phyloP scores from a whole-genome alignment of 768 basidiomycete species.

The Psilocybe tampanensis region DNA sequence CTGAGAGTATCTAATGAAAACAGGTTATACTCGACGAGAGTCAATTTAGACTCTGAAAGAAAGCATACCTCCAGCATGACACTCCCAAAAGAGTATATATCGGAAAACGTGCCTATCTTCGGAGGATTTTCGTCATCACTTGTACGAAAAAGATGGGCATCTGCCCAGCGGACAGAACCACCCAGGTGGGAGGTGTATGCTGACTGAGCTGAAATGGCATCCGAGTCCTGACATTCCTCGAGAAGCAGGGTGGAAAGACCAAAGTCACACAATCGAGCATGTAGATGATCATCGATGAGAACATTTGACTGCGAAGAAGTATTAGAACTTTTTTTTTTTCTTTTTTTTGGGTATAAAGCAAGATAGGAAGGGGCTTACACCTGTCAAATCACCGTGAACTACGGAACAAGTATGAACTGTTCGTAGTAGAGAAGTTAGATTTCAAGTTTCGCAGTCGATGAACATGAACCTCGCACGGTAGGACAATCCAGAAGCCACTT shows the following conservation, averaged over 20 bases:
- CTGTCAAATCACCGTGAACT: slow-evolving; percentile 46
- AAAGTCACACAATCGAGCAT: slow-evolving; percentile 47
- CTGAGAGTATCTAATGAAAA: slow-evolving; percentile 35
- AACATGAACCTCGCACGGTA: slow-evolving; percentile 29
- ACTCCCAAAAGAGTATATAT: slow-evolving; percentile 51
- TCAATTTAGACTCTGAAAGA: too few relatives aligned
- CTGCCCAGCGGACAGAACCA: slow-evolving; percentile 51
- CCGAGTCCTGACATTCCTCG: slow-evolving; percentile 28
- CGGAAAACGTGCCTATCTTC: slow-evolving; percentile 33
- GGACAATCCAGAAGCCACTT: slow-evolving; percentile 39
- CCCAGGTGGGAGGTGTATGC: slow-evolving; percentile 34
- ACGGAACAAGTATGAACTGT: slow-evolving; percentile 40
- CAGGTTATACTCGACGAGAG: too few relatives aligned
- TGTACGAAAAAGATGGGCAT: slow-evolving; percentile 41
- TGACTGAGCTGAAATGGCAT: slow-evolving; percentile 25
- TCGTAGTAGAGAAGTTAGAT: neutral
- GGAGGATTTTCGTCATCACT: slow-evolving; percentile 28
- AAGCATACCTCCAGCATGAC: slow-evolving; percentile 41
- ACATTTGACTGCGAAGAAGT: slow-evolving; percentile 42
- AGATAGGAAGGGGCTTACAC: slow-evolving; percentile 27
- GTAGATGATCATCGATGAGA: slow-evolving; percentile 42
- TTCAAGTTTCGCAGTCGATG: neutral
- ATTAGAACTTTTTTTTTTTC: too few relatives aligned
- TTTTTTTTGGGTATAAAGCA: too few relatives aligned
- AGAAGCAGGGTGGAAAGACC: slow-evolving; percentile 44